Evolutionary conservation across 179 eudicot species (phyloP).

Genomic region (Kewa caespitosa): DNA sequence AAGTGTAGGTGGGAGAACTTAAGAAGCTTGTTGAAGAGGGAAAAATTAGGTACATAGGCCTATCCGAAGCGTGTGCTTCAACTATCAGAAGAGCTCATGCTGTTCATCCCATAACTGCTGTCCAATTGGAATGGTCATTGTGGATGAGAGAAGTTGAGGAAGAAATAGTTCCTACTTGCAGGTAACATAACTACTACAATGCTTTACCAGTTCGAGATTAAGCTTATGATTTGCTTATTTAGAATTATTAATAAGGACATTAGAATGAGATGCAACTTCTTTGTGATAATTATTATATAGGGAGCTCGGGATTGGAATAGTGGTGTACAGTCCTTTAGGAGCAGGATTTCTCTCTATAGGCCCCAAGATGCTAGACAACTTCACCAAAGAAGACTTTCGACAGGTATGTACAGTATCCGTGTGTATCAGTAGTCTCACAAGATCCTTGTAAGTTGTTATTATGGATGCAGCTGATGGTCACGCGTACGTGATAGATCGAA

Average conservation of each 20-base stretch:
- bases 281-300: slow-evolving; percentile 22
- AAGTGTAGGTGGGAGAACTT: slow-evolving; percentile 35
- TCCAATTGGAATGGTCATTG: slow-evolving; percentile 61
- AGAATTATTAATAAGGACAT: slow-evolving; percentile 7
- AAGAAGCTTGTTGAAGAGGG: slow-evolving; percentile 48
- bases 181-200: too few relatives aligned
- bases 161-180: slow-evolving; percentile 56
- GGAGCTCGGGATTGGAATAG: slow-evolving; percentile 64
- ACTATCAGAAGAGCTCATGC: slow-evolving; percentile 51
- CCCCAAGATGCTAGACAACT: slow-evolving; percentile 44
- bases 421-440: too few relatives aligned
- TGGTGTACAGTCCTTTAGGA: slow-evolving; percentile 57
- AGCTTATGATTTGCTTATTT: neutral
- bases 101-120: slow-evolving; percentile 45
- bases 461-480: too few relatives aligned
- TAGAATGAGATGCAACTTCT: too few relatives aligned
- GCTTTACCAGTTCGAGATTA: too few relatives aligned
- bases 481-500: too few relatives aligned
- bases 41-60: slow-evolving; percentile 43
- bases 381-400: slow-evolving; percentile 32
- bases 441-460: too few relatives aligned
- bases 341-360: slow-evolving; percentile 54
- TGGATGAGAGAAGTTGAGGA: slow-evolving; percentile 60
- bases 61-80: slow-evolving; percentile 45
- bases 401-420: slow-evolving; percentile 48